Base-by-base conservation (phyloP, 106 monocot genomes). In the Chionographis japonica region DNA sequence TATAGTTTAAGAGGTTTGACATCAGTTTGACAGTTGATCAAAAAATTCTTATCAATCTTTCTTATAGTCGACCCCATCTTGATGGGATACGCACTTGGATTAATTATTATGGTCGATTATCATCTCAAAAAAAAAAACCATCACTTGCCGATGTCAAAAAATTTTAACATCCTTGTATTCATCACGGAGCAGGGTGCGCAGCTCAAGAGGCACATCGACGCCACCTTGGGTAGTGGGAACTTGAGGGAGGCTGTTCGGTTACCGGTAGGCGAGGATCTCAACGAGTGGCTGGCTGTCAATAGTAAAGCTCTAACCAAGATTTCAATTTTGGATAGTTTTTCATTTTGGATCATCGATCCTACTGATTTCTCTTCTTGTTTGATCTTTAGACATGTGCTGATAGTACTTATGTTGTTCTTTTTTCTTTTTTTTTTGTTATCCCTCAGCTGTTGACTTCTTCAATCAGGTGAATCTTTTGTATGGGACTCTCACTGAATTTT, bases 261-360 rank as follows among this genome's bases (percentile, higher is more conserved):
- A 20, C 92, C 95, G 4, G 70, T 83, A 6, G 95, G 95, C 56
- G 95, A 89, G 56, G 92, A 97, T 75, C 56, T 89, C 37, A 84
- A 89, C 39, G 95, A 97, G 60, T 97, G 95, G 95, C 78, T 97
- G 35, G 95, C 95, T 19, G 89, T 97, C 20, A 97, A 97, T 56
- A 92, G 95, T 97, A 89, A 69, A 56, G 49, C 50, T 65, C 72
- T 69, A 4, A 27, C 54, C 20, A 39, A 40, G 38, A 3, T 49
- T 49, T 9, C 2, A 46, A 46, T 46, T 46, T 6, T 46, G 46
- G 46, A 10, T 5, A 46, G 46, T 0, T 46, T 46, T 6, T 46
- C 46, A 46, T 46, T 46, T 46, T 46, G 27, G 27, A 46, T 10
- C 9, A 46, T 46, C 46, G 0, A 46, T n/a, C n/a, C n/a, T n/a